Evolutionary conservation across 208 protist genomes (phyloP), one percentile per base, ranked within the genome.

Genomic region (Sergeia podlipaevii): DNA sequence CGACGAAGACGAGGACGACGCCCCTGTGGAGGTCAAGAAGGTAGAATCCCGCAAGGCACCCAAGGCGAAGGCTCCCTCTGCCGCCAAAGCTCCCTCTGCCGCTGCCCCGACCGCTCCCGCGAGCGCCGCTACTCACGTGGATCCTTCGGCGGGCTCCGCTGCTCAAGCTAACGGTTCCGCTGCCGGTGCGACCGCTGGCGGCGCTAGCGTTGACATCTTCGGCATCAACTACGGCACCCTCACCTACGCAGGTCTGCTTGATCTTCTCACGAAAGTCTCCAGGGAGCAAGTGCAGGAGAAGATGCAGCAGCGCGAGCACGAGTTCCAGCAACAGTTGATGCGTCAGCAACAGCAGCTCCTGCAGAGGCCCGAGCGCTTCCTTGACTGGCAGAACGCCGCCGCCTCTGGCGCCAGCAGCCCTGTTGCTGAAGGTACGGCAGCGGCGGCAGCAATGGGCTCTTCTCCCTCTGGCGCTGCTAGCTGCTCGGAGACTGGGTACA

Each of bases 221-320:
- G 24, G 39, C 50, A 64, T 80, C 33, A 49, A 79, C 53, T 91
- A 81, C 50, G 78, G 85, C 58, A 62, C 41, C n/a, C 54, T 85
- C n/a, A 84, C 79, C 10, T 74, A 79, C 43, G 60, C 60, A 0
- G 76, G 65, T 21, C 64, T 93, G 23, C 55, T 75, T 13, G 45
- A 50, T 7, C 15, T 87, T n/a, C 65, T 93, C 15, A 41, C 65
- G 61, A 27, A 29, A 29, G 29, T 66, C 2, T 78, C 65, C 7
- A 64, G 64, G 10, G 39, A 76, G 29, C 65, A 70, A 24, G 58
- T 89, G 28, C 77, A 83, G 52, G 67, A 81, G 55, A 52, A 72
- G n/a, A 77, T 85, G 65, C 56, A 62, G 30, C 69, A 81, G 44
- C 56, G 54, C 17, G 76, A 85, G 49, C 51, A 65, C 20, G 47